Evolutionary conservation across 805 yeast genomes (phyloP), one percentile per base, ranked within the genome.

Genomic region (Schwanniomyces vanrijiae): DNA sequence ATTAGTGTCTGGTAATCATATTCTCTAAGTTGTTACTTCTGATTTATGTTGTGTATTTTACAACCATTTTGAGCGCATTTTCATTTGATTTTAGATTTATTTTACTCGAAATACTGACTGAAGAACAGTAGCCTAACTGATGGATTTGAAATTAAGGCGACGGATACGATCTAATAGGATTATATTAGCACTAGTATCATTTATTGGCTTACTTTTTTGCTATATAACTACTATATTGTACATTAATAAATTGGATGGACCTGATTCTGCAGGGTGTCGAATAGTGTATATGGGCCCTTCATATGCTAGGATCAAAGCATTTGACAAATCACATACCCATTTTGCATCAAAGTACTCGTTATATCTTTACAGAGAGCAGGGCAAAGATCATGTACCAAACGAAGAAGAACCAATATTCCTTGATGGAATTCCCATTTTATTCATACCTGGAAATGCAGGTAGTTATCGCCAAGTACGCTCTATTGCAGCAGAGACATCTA

Each of bases 361-460:
- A 2, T 88, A 85, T 55, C 73, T 90, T 2, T 94, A 92, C 65
- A 69, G 97, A 45, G 99, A 95, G 59, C 95, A 88, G 51, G 86
- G 82, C 0, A 72, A 69, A 53, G 92, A 86, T 59, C 60, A 60
- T 3, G 61, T 76, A 4, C 92, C 96, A 0, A 54, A 59, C 14
- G 61, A 60, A 59, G 49, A 64, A 50, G 49, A 57, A 31, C 61
- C 57, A 51, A 53, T 66, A 48, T 45, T 62, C 22, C 68, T 76
- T 25, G 76, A 73, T 45, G 98, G 98, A 0, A 78, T 88, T 1
- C 99, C 99, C 0, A 90, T 90, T 1, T 69, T 94, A 13, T 94
- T 94, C 64, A 86, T 95, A 35, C 99, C 99, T 0, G 99, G 99
- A 0, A 94, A 95, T 61, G 99, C 99, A 0, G 99, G 99, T 1